Base-by-base conservation (phyloP, 164 flowering plant species). In the Umbilicus rupestris region DNA sequence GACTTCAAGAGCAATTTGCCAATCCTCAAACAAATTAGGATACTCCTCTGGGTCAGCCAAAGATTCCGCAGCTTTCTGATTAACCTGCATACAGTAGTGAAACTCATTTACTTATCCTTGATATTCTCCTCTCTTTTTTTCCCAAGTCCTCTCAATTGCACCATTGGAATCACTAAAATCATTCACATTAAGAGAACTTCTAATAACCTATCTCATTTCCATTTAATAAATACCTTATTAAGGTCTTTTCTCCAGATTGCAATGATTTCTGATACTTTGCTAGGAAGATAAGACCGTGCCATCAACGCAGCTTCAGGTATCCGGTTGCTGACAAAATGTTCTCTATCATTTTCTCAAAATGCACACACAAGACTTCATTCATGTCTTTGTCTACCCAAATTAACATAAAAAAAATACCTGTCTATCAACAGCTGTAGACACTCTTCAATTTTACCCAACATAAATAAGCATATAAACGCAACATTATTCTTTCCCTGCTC, bases 271-370 rank as follows among this genome's bases (percentile, higher is more conserved):
- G 99, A 89, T 64, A 94, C 97, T 78, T 88, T 94, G 83, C 97
- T 89, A n/a, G 99, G 99, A 68, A 91, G 96, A 79, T 94, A 94
- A 66, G 99, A 94, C 52, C 99, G 82, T 14, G 99, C 99, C 97
- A 94, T 89, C 71, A 94, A 77, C 71, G 99, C 97, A 78, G 99
- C 99, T 75, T 94, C 99, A 60, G 99, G 99, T 75, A 94, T 91
- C 79, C 99, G 91, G 62, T 94, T 88, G 81, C 99, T 94, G 91
- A 73, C 73, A 24, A 60, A 47, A 64, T 46, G 62, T 60, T 41
- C 42, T 64, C 31, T 68, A 20, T 68, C 45, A 64, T 41, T 47
- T 17, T 35, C 16, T 39, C 7, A 5, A 65, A 65, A n/a, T 19
- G 39, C n/a, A 52, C 41, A 5, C 37, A 42, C 15, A 37, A 5